These are phyloP conservation scores for Haplosporangium sp. DNA, from an alignment of 371 early-diverging fungal species.

Conservation along the genomic window DNA sequence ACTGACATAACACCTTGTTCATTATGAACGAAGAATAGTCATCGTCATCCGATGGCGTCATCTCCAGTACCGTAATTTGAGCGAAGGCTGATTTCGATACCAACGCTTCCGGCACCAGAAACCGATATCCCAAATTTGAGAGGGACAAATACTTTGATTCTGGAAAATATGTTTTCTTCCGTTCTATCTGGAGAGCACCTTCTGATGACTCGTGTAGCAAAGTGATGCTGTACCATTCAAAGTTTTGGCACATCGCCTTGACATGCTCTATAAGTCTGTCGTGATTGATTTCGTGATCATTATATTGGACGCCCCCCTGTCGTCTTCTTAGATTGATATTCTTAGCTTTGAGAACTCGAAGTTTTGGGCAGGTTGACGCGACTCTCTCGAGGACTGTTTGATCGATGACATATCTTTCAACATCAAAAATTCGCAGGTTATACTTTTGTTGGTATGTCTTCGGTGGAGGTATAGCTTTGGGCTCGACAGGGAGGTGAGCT, in stretches of 20 bases:
- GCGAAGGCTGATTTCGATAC: not conserved
- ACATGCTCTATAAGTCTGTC: slow-evolving; percentile 10
- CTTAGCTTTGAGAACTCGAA: slow-evolving; percentile 20
- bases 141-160: not conserved
- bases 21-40: too few species aligned
- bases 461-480: slow-evolving; percentile 17
- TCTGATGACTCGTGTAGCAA: not conserved
- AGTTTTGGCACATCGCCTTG: slow-evolving; percentile 11
- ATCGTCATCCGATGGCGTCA: not conserved
- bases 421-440: slow-evolving; percentile 18
- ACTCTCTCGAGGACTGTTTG: slow-evolving; percentile 31
- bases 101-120: not conserved
- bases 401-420: not conserved
- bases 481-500: slow-evolving; percentile 31
- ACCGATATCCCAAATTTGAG: not conserved
- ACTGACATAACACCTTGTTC: too few species aligned
- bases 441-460: slow-evolving; percentile 20
- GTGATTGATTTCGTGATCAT: not conserved
- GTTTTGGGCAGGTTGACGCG: slow-evolving; percentile 29
- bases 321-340: not conserved
- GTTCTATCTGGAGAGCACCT: not conserved
- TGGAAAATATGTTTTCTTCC: not conserved
- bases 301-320: too few species aligned
- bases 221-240: slow-evolving; percentile 27
- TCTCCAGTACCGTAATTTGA: too few species aligned